Percentiles rank a stretch among this genome's conserved stretches.
These are phyloP conservation scores for Thymus quinquecostatus DNA, from an alignment of 257 asterid species.

Conservation along the genomic window DNA sequence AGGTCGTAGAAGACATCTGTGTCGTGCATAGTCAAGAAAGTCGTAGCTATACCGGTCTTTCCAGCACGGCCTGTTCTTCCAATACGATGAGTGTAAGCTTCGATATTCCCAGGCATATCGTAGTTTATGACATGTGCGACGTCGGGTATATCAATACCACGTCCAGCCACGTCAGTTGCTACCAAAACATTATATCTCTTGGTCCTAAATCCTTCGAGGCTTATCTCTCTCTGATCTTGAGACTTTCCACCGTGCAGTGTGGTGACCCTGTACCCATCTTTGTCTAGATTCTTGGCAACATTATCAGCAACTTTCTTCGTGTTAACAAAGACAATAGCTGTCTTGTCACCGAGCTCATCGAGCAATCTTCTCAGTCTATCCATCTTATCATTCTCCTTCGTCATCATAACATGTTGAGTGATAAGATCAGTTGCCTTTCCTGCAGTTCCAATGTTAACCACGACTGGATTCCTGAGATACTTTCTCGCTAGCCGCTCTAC, in stretches of 20 bases:
- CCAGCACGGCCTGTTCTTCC: conserved; percentile 78
- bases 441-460: conserved; percentile 62
- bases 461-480: conserved; percentile 68
- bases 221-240: conserved; percentile 63
- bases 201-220: conserved; percentile 64
- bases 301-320: conserved; percentile 55
- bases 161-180: conserved; percentile 71
- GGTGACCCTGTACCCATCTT: conserved; percentile 55
- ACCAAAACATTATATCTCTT: conserved; percentile 61
- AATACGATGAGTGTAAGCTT: conserved; percentile 67
- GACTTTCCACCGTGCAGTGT: conserved; percentile 76
- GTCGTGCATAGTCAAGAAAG: conserved; percentile 65
- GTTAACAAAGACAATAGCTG: conserved; percentile 64
- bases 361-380: conserved; percentile 49
- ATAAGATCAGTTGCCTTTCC: conserved; percentile 63
- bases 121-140: conserved; percentile 66
- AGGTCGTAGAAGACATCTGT: conserved; percentile 64
- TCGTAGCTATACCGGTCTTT: conserved; percentile 65
- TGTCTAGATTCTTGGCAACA: conserved; percentile 52
- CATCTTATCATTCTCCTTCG: conserved; percentile 60
- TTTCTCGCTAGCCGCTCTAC: conserved; percentile 66
- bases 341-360: conserved; percentile 62
- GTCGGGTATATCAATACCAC: conserved; percentile 70
- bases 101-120: conserved; percentile 63
- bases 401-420: conserved; percentile 58